phyloP scores from a whole-genome alignment of 2,329 filamentous ascomycete genomes.

The Elsinoe batatas region DNA sequence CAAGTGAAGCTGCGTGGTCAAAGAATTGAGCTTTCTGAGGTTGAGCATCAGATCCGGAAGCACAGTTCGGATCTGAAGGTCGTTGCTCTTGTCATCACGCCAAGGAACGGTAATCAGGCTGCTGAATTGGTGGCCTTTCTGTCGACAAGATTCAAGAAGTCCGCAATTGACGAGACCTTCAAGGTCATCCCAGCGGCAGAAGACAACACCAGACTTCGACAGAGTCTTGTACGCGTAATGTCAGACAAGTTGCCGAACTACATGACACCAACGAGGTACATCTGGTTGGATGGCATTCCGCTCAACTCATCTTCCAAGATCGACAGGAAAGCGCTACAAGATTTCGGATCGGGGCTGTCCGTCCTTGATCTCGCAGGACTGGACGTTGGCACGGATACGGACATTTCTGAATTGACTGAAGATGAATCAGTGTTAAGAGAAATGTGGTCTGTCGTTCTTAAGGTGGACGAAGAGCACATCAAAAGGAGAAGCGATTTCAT shows the following conservation, averaged over 20 bases:
- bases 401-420: slow-evolving; percentile 37
- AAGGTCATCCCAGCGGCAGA: neutral
- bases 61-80: slow-evolving; percentile 29
- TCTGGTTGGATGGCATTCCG: slow-evolving; percentile 63
- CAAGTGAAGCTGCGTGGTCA: slow-evolving; percentile 13
- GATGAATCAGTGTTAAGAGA: slow-evolving; percentile 46
- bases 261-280: slow-evolving; percentile 82
- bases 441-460: slow-evolving; percentile 43
- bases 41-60: slow-evolving; percentile 32
- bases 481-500: neutral
- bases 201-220: neutral
- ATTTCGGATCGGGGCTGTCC: neutral
- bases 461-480: slow-evolving; percentile 22
- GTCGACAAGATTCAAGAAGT: neutral
- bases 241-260: slow-evolving; percentile 60
- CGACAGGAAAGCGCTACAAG: neutral
- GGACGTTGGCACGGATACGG: neutral
- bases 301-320: slow-evolving; percentile 54
- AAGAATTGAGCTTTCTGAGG: slow-evolving; percentile 11
- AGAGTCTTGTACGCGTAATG: neutral
- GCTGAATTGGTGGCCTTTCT: neutral
- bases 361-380: neutral
- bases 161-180: neutral
- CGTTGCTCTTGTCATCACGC: neutral
- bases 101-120: neutral